Percentiles rank a stretch among this genome's conserved stretches.
phyloP scores from a whole-genome alignment of 306 rosid species.

The Psophocarpus tetragonolobus region DNA sequence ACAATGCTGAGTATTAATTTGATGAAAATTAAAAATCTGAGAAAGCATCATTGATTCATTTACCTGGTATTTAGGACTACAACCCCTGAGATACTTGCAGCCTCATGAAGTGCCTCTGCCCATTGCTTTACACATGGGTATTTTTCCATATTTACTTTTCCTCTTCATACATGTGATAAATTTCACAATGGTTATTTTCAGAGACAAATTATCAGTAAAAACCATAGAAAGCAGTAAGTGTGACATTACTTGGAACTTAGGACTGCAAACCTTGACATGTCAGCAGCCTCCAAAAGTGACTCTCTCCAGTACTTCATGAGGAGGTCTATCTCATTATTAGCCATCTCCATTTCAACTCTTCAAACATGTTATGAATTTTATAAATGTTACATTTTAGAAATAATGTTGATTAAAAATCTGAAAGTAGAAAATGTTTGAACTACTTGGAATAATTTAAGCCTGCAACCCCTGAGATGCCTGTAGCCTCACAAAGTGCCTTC shows the following conservation, averaged over 20 bases:
- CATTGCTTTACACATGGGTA: too few relatives aligned
- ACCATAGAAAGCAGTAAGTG: not conserved
- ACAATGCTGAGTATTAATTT: too few relatives aligned
- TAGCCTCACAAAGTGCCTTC: not conserved
- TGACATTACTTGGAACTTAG: not conserved
- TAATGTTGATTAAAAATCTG: not conserved
- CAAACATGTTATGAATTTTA: not conserved
- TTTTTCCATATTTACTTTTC: too few relatives aligned
- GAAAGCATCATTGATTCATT: too few relatives aligned
- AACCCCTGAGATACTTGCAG: too few relatives aligned
- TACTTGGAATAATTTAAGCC: not conserved
- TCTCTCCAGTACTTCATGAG: not conserved
- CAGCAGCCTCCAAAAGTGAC: not conserved
- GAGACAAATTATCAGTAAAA: not conserved
- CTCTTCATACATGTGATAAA: too few relatives aligned
- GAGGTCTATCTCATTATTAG: accelerated
- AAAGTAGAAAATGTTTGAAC: not conserved
- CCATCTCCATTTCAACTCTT: accelerated
- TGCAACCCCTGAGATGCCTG: too few relatives aligned
- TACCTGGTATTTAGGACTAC: too few relatives aligned
- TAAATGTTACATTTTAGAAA: not conserved
- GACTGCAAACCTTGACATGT: not conserved
- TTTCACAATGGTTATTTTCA: not conserved
- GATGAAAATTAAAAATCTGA: too few relatives aligned
- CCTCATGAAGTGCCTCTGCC: too few relatives aligned